Evolutionary conservation across 1,139 yeast species (phyloP).

Genomic region (Suhomyces chickasaworum): DNA sequence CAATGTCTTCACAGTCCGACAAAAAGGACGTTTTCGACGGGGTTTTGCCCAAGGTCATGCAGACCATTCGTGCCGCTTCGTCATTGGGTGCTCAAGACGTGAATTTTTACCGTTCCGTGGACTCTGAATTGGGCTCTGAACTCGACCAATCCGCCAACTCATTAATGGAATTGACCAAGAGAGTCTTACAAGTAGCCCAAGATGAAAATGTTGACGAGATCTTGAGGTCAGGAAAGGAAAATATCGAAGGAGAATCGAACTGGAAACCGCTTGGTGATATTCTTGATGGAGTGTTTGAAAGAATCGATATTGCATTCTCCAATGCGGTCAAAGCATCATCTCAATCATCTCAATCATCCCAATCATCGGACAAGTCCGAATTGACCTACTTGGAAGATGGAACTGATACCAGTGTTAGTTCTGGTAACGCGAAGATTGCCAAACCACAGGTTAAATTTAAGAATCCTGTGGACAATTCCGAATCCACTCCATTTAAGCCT

Average conservation of each 20-base stretch:
- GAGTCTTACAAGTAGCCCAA: slow-evolving; percentile 44
- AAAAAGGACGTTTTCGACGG: slow-evolving; percentile 22
- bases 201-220: slow-evolving; percentile 30
- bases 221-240: slow-evolving; percentile 41
- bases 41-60: slow-evolving; percentile 47
- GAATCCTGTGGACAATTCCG: slow-evolving; percentile 66
- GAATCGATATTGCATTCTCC: slow-evolving; percentile 58
- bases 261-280: slow-evolving; percentile 68
- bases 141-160: slow-evolving; percentile 47
- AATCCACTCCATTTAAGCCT: slow-evolving; percentile 75
- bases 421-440: slow-evolving; percentile 40
- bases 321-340: slow-evolving; percentile 26
- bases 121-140: slow-evolving; percentile 45
- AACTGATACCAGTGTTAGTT: slow-evolving; percentile 16
- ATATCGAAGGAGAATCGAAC: slow-evolving; percentile 31
- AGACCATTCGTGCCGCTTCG: slow-evolving; percentile 68
- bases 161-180: slow-evolving; percentile 56
- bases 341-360: slow-evolving; percentile 19
- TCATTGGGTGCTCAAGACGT: slow-evolving; percentile 81
- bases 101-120: slow-evolving; percentile 71
- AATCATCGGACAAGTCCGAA: slow-evolving; percentile 15
- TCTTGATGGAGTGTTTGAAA: slow-evolving; percentile 75
- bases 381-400: slow-evolving; percentile 54
- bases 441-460: slow-evolving; percentile 77
- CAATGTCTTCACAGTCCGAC: slow-evolving; percentile 5